Conservation (phyloP, 768 basidiomycete genomes). For the Gelatoporia subvermispora region DNA sequence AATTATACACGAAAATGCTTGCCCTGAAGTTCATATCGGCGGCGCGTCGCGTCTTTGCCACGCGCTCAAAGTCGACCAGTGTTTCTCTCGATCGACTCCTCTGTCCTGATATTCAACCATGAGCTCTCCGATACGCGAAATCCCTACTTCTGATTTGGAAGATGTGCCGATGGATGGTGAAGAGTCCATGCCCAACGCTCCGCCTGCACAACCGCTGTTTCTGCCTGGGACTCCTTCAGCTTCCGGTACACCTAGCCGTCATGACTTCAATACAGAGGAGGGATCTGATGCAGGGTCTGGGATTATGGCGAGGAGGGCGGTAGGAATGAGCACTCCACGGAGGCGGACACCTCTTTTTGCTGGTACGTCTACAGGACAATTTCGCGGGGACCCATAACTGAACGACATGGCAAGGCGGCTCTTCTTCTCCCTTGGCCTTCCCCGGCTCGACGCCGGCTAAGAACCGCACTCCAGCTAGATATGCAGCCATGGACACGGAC, state of each 20-base stretch:
- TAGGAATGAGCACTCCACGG: constrained; percentile 24
- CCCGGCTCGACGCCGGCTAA: constrained; percentile 60
- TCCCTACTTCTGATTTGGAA: constrained; percentile 24
- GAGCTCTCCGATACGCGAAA: constrained; percentile 25
- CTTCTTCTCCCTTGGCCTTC: constrained; percentile 60
- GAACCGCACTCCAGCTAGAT: constrained; percentile 18
- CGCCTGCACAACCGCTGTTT: constrained; percentile 26
- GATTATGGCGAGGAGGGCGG: constrained; percentile 23
- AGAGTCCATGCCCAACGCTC: constrained; percentile 22
- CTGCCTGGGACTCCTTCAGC: constrained; percentile 25
- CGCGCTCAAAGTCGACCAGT: background rate
- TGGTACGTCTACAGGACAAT: constrained; percentile 10
- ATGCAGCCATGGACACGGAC: constrained; percentile 11
- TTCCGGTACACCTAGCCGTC: constrained; percentile 20
- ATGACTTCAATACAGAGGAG: constrained; percentile 6
- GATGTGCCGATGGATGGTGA: constrained; percentile 25
- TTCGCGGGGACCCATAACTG: background rate
- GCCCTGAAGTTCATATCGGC: constrained; percentile 13
- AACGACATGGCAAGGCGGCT: constrained; percentile 36
- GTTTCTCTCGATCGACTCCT: background rate
- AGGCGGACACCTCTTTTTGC: constrained; percentile 22
- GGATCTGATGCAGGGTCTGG: constrained; percentile 10
- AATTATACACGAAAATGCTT: constrained; percentile 10
- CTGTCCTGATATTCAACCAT: constrained; percentile 1
- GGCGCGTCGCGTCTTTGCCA: constrained; percentile 11